phyloP scores from a whole-genome alignment of 805 yeast species.

The Candida qinlingensis region DNA sequence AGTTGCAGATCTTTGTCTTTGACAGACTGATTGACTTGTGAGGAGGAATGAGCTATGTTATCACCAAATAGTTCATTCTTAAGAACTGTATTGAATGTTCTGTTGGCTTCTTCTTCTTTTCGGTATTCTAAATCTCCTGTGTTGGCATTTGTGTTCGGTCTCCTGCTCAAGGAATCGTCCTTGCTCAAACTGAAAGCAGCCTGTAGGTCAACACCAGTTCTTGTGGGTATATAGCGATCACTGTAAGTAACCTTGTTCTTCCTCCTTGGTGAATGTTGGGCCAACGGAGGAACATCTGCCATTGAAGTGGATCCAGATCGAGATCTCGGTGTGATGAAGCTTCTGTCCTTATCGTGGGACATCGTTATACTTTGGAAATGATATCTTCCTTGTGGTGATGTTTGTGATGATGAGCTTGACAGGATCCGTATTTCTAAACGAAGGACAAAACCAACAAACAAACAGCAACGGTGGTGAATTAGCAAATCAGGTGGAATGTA shows the following conservation, averaged over 20 bases:
- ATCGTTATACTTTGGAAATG: conserved; percentile 1
- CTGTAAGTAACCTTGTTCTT: conserved; percentile 50
- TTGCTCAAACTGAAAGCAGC: conserved; percentile 48
- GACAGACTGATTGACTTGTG: conserved; percentile 25
- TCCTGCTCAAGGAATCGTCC: conserved; percentile 12
- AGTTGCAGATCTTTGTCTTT: conserved; percentile 24
- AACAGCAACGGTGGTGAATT: background rate
- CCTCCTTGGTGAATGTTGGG: conserved; percentile 29
- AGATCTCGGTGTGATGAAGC: conserved; percentile 23
- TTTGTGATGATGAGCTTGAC: background rate
- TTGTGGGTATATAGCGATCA: conserved; percentile 83
- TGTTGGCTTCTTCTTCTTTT: conserved; percentile 76
- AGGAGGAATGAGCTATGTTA: conserved; percentile 47
- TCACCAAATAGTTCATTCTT: conserved; percentile 92
- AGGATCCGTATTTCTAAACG: background rate
- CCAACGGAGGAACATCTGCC: conserved; percentile 7
- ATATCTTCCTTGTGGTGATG: background rate
- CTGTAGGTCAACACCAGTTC: conserved; percentile 82
- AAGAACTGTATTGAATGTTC: conserved; percentile 79
- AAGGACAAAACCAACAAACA: background rate
- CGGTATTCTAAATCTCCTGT: conserved; percentile 53
- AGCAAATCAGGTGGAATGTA: background rate
- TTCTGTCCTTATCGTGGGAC: conserved; percentile 19
- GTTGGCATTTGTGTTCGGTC: conserved; percentile 23
- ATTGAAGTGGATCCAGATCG: conserved; percentile 29